phyloP scores from a whole-genome alignment of 2,329 filamentous ascomycete species.

The Aspergillus uvarum region DNA sequence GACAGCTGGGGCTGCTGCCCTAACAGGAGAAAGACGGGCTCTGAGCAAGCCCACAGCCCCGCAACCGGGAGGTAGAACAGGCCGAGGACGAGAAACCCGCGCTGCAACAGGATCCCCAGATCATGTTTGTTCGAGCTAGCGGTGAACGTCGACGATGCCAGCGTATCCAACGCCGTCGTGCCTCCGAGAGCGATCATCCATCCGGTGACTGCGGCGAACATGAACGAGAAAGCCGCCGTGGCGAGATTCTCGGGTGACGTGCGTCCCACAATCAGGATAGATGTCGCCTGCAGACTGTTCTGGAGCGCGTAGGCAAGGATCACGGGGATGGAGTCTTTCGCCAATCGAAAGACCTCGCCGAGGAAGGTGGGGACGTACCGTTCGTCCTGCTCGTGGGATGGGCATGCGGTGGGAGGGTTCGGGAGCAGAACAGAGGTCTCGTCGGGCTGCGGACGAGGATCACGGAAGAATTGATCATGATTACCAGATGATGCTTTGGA shows the following conservation, averaged over 20 bases:
- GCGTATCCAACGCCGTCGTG: conserved; percentile 80
- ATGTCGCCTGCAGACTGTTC: conserved; percentile 79
- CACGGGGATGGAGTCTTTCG: conserved; percentile 71
- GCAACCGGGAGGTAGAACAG: conserved; percentile 72
- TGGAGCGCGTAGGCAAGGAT: conserved; percentile 83
- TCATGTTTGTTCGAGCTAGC: conserved; percentile 76
- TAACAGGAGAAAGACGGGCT: conserved; percentile 69
- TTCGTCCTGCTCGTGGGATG: conserved; percentile 35
- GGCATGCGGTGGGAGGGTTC: conserved; percentile 19
- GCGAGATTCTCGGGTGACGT: conserved; percentile 77
- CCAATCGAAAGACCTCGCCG: conserved; percentile 65
- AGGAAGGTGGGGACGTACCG: conserved; percentile 19
- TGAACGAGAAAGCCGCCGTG: conserved; percentile 82
- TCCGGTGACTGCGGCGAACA: conserved; percentile 88
- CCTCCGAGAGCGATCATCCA: conserved; percentile 86
- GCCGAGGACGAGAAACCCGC: conserved; percentile 70
- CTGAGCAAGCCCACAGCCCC: conserved; percentile 71
- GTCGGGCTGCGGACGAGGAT: too few relatives aligned
- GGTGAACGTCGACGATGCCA: conserved; percentile 80
- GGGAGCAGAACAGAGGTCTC: too few relatives aligned
- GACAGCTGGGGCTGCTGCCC: conserved; percentile 79
- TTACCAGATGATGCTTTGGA: too few relatives aligned
- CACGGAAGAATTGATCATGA: too few relatives aligned
- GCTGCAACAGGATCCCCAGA: conserved; percentile 74
- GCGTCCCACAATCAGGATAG: conserved; percentile 77